A percentile compares a stretch with the other conserved stretches of the same genome.
Evolutionary conservation across 805 yeast species (phyloP).

Genomic region (Lipomyces sp.): DNA sequence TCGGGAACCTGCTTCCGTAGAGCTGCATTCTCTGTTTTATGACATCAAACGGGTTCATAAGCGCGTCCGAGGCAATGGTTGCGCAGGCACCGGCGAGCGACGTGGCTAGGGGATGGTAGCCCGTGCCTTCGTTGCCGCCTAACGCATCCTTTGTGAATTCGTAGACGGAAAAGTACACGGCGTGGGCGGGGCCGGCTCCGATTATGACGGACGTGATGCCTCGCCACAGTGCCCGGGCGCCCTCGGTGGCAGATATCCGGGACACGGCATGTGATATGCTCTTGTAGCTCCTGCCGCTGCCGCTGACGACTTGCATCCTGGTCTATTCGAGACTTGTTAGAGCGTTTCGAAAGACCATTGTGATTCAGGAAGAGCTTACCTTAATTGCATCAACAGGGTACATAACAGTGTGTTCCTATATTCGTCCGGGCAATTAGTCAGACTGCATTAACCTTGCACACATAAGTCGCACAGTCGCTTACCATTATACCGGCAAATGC

Average conservation of each 20-base stretch:
- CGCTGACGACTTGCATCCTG: slow-evolving; percentile 68
- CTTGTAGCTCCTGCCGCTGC: slow-evolving; percentile 32
- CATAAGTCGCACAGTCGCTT: too few relatives aligned
- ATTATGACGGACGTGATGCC: slow-evolving; percentile 87
- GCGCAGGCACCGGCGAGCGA: slow-evolving; percentile 88
- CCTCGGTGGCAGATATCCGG: slow-evolving; percentile 79
- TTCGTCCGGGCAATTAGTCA: not conserved
- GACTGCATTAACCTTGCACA: too few relatives aligned
- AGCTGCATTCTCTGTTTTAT: slow-evolving; percentile 92
- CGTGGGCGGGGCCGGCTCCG: slow-evolving; percentile 99
- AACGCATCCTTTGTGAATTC: slow-evolving; percentile 69
- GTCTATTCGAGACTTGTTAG: slow-evolving; percentile 46
- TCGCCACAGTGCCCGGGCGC: slow-evolving; percentile 84
- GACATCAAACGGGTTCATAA: slow-evolving; percentile 97
- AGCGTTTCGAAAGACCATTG: not conserved
- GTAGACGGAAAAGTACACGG: slow-evolving; percentile 91
- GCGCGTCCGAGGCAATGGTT: slow-evolving; percentile 87
- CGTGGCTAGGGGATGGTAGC: slow-evolving; percentile 74
- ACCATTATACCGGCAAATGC: slow-evolving; percentile 97
- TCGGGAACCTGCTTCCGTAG: slow-evolving; percentile 31
- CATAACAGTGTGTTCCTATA: slow-evolving; percentile 84
- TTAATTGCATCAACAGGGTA: slow-evolving; percentile 95
- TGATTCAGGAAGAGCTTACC: slow-evolving; percentile 5
- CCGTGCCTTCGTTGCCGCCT: slow-evolving; percentile 40
- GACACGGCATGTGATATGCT: slow-evolving; percentile 65